Evolutionary conservation across 1,139 yeast species (phyloP).

Genomic region (Nakaseomyces bracarensis): DNA sequence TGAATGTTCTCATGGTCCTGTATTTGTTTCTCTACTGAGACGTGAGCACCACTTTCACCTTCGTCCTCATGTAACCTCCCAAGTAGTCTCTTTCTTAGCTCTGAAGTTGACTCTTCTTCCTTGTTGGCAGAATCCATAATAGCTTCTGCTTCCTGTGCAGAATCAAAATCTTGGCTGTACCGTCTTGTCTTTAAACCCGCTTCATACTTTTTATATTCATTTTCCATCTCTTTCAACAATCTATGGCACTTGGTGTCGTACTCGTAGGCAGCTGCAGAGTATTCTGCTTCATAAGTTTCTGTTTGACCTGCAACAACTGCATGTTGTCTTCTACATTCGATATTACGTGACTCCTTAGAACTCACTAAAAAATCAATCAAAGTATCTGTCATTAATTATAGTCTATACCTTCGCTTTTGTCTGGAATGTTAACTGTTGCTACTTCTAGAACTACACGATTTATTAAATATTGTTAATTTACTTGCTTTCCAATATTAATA

Average conservation of each 20-base stretch:
- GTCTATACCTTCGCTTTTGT: too few species aligned
- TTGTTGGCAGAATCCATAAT: slow-evolving; percentile 8
- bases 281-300: neutral
- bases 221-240: slow-evolving; percentile 8
- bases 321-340: neutral
- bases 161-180: slow-evolving; percentile 29
- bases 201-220: slow-evolving; percentile 16
- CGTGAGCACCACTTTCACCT: slow-evolving; percentile 13
- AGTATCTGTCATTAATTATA: neutral
- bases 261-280: neutral
- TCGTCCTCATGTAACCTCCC: slow-evolving; percentile 15
- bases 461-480: too few species aligned
- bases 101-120: slow-evolving; percentile 25
- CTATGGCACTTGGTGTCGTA: slow-evolving; percentile 4
- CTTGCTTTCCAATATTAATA: too few species aligned
- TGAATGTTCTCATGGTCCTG: slow-evolving; percentile 34
- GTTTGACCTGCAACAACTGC: neutral
- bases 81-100: slow-evolving; percentile 30
- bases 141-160: slow-evolving; percentile 10
- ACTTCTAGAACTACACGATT: too few species aligned
- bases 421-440: too few species aligned
- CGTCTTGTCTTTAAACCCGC: slow-evolving; percentile 17
- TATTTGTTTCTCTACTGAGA: slow-evolving; percentile 31
- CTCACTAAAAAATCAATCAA: neutral
- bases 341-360: slow-evolving; percentile 2